These are phyloP conservation scores for Agapanthus africanus DNA, from an alignment of 106 monocot species.

Conservation along the genomic window DNA sequence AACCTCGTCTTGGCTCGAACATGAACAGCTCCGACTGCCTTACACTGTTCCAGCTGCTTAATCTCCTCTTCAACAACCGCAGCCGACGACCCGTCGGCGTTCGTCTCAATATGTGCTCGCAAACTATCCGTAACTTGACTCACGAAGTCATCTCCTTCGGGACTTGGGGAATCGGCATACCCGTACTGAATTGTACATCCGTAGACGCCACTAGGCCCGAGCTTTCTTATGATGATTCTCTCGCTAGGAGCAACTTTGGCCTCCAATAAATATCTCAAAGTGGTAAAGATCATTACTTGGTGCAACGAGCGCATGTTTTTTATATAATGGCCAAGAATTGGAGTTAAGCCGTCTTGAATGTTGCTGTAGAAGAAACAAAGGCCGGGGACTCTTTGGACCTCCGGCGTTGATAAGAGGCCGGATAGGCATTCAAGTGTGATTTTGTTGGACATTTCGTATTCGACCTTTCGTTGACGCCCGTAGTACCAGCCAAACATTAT, in stretches of 20 bases:
- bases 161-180: slow-evolving; percentile 40
- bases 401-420: slow-evolving; percentile 23
- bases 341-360: slow-evolving; percentile 52
- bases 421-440: slow-evolving; percentile 32
- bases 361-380: slow-evolving; percentile 77
- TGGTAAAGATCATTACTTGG: slow-evolving; percentile 47
- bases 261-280: slow-evolving; percentile 43
- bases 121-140: slow-evolving; percentile 26
- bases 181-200: slow-evolving; percentile 59
- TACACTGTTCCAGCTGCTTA: slow-evolving; percentile 31
- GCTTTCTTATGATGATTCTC: slow-evolving; percentile 28
- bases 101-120: slow-evolving; percentile 24
- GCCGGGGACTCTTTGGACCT: slow-evolving; percentile 48
- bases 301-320: slow-evolving; percentile 48
- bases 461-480: slow-evolving; percentile 49
- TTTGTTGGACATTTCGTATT: slow-evolving; percentile 52
- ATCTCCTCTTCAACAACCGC: slow-evolving; percentile 23
- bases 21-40: slow-evolving; percentile 40
- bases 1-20: slow-evolving; percentile 72
- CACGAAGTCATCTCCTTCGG: slow-evolving; percentile 39
- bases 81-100: background rate
- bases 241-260: slow-evolving; percentile 42
- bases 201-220: slow-evolving; percentile 44
- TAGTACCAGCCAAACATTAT: slow-evolving; percentile 78
- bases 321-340: slow-evolving; percentile 56